These are phyloP conservation scores for Solanum hybrid DNA, from an alignment of 305 asterid genomes.

Conservation along the genomic window DNA sequence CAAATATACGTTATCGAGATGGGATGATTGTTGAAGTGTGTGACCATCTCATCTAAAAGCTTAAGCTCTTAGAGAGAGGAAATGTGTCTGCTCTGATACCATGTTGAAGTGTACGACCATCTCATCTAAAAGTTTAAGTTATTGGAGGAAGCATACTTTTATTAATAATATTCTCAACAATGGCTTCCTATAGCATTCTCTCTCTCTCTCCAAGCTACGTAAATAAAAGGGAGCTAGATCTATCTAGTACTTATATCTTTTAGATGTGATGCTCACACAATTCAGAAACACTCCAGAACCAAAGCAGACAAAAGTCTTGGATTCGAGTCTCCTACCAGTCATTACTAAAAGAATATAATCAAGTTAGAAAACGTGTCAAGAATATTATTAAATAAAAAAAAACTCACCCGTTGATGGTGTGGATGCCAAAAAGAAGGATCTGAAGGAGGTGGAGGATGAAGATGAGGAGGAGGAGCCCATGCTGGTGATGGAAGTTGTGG, in stretches of 20 bases:
- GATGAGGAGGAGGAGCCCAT: conserved; percentile 26
- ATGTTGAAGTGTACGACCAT: too few relatives aligned
- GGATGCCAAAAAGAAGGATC: conserved; percentile 65
- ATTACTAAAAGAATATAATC: not conserved
- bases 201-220: not conserved
- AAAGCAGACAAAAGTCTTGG: not conserved
- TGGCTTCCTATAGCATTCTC: not conserved
- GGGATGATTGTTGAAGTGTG: too few relatives aligned
- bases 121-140: not conserved
- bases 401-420: conserved; percentile 45
- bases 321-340: not conserved
- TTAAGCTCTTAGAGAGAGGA: too few relatives aligned
- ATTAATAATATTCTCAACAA: too few relatives aligned
- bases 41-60: too few relatives aligned
- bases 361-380: not conserved
- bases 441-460: conserved; percentile 22
- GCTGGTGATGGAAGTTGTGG: conserved; percentile 23
- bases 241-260: not conserved
- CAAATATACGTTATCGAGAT: not conserved
- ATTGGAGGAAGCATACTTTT: too few relatives aligned
- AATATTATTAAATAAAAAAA: not conserved
- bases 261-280: not conserved
- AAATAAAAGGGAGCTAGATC: not conserved
- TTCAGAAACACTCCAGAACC: not conserved
- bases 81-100: not conserved